Conservation (phyloP, 1,139 yeast genomes). For the Kodamaea ohmeri region DNA sequence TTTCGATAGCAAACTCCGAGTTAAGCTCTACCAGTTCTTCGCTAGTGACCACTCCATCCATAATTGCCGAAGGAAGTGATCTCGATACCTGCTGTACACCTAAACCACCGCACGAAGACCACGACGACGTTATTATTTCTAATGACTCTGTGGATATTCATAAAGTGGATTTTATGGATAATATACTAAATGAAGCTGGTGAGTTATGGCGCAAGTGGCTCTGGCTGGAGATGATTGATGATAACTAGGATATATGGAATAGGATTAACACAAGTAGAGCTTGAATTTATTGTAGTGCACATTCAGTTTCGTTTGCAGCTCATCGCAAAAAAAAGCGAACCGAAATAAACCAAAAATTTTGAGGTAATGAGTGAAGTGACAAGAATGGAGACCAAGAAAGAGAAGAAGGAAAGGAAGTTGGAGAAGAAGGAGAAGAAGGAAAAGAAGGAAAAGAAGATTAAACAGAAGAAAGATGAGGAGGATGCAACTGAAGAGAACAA, state of each 20-base stretch:
- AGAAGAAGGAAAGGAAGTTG: constrained; percentile 25
- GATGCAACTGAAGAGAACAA: constrained; percentile 3
- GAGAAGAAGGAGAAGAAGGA: constrained; percentile 18
- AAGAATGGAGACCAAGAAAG: constrained; percentile 27
- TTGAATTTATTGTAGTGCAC: neutral
- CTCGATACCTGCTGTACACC: neutral
- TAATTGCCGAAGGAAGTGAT: neutral
- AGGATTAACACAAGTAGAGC: neutral
- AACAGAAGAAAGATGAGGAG: constrained; percentile 2
- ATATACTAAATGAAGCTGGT: constrained; percentile 74
- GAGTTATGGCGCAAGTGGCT: constrained; percentile 88
- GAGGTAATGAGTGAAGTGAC: constrained; percentile 9
- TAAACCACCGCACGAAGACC: neutral
- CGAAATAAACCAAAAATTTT: constrained; percentile 2
- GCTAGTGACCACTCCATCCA: constrained; percentile 11
- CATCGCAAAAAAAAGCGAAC: constrained; percentile 9
- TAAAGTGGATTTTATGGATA: constrained; percentile 60
- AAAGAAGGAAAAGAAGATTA: constrained; percentile 2
- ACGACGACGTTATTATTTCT: constrained; percentile 26
- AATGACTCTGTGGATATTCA: constrained; percentile 34
- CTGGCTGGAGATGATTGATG: constrained; percentile 66
- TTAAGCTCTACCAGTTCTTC: constrained; percentile 13
- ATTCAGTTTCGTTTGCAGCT: neutral
- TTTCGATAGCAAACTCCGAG: constrained; percentile 11
- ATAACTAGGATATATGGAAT: constrained; percentile 19